Conservation (phyloP, 495 filamentous ascomycete genomes). For the Penicillium samsonianum region DNA sequence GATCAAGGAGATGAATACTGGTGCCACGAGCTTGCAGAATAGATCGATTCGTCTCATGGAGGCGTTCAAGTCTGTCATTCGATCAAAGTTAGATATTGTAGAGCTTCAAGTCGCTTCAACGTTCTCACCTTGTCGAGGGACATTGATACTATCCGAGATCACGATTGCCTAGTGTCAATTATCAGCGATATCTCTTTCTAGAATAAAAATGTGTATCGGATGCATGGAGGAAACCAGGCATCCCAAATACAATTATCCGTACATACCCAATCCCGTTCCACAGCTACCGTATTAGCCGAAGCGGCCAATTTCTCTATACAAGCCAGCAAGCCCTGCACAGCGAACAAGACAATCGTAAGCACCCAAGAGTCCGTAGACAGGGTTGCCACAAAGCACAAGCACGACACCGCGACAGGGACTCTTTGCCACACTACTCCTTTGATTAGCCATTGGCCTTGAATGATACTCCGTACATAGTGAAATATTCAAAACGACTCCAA, state of each 20-base stretch:
- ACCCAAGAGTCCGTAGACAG: conserved; percentile 11
- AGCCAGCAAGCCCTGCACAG: conserved; percentile 48
- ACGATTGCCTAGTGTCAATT: background rate
- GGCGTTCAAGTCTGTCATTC: conserved; percentile 52
- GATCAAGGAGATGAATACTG: conserved; percentile 58
- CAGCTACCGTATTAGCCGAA: conserved; percentile 58
- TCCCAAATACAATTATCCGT: background rate
- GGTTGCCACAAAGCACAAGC: conserved; percentile 33
- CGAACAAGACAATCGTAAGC: conserved; percentile 40
- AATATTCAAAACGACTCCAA: background rate
- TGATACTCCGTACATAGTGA: background rate
- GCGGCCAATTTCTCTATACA: conserved; percentile 59
- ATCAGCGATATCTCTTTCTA: background rate
- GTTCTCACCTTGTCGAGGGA: background rate
- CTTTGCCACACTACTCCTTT: conserved; percentile 39
- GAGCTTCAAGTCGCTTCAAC: background rate
- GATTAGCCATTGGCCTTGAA: background rate
- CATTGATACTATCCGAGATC: background rate
- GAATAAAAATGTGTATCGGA: background rate
- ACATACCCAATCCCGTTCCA: conserved; percentile 68
- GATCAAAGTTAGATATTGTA: background rate
- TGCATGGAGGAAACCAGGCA: background rate
- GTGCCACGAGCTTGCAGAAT: conserved; percentile 68
- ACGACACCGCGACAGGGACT: conserved; percentile 41
- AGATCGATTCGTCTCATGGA: conserved; percentile 73